Conservation (phyloP, 78 protist genomes). For the Tieghemostelium lacteum region DNA sequence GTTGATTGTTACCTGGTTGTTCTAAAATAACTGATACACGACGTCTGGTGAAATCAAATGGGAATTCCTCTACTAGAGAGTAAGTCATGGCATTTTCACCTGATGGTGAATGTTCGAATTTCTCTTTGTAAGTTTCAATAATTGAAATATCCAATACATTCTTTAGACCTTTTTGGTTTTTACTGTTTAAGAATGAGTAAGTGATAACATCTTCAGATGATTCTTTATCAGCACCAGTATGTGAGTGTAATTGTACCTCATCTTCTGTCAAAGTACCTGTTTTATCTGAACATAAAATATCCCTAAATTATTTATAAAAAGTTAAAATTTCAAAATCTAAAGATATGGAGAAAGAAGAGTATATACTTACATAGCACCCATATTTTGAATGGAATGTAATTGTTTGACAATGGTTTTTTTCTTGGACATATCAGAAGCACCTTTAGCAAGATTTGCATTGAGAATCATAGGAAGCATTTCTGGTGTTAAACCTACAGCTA, state of each 20-base stretch:
- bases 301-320: conserved; percentile 5
- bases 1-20: not conserved
- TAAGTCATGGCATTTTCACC: conserved; percentile 1
- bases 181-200: conserved; percentile 44
- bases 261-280: conserved; percentile 81
- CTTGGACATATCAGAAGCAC: conserved; percentile 75
- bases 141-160: conserved; percentile 73
- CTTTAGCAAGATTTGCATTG: conserved; percentile 75
- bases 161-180: conserved; percentile 66
- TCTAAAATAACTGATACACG: conserved; percentile 57
- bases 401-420: conserved; percentile 73
- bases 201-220: conserved; percentile 11
- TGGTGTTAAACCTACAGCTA: conserved; percentile 76
- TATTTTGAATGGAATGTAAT: conserved; percentile 75
- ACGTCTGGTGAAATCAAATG: conserved; percentile 80
- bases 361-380: conserved; percentile 72
- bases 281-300: conserved; percentile 73
- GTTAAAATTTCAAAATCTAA: not conserved
- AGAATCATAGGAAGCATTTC: conserved; percentile 77
- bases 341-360: not conserved
- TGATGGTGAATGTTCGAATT: not conserved
- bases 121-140: conserved; percentile 11
- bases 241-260: conserved; percentile 29
- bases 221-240: conserved; percentile 27
- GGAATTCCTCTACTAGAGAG: conserved; percentile 38